Evolutionary conservation across 257 asterid species (phyloP), one percentile per base, ranked within the genome.

Genomic region (Plectranthus barbatus): DNA sequence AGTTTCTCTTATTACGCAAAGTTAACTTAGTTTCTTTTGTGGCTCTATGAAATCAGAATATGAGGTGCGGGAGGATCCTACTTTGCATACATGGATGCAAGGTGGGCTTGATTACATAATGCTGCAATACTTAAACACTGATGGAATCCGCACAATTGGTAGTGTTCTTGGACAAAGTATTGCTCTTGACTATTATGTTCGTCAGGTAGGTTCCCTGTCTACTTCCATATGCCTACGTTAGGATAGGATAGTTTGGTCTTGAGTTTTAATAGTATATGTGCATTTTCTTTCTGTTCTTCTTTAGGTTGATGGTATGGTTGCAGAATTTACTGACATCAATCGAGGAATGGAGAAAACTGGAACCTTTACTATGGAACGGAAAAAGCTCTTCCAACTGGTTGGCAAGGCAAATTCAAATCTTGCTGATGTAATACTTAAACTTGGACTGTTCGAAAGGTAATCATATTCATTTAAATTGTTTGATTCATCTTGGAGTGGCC

Each of bases 141-240:
- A 92, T 62, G 98, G 96, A 18, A 92, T 92, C 79, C 93, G 98
- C 36, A 89, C 89, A 62, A 86, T 92, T 66, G 98, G 97, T 60
- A 86, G 98, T 76, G 97, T 92, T 77, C 97, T 92, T 73, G 98
- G 97, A 64, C 98, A 92, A 72, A 89, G 98, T 80, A 86, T 92
- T 79, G 98, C 97, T 74, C 98, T 92, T 71, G 98, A 92, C 71
- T 92, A 89, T 76, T 92, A 92, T 75, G 98, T 92, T 61, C 95
- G 96, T 68, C 98, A 92, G 87, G 98, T 92, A 51, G 62, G 84
- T 70, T 58, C 34, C 23, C 14, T 40, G 20, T 49, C 40, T 40
- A 62, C 54, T 68, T 50, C 23, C 34, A 39, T 12, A 29, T 23
- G 64, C 53, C 40, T 67, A 31, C 53, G 41, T 41, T 19, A 37